Percentiles rank a stretch among this genome's conserved stretches.
Conservation (phyloP, 2,329 filamentous ascomycete species). For the Fusarium floridanum region DNA sequence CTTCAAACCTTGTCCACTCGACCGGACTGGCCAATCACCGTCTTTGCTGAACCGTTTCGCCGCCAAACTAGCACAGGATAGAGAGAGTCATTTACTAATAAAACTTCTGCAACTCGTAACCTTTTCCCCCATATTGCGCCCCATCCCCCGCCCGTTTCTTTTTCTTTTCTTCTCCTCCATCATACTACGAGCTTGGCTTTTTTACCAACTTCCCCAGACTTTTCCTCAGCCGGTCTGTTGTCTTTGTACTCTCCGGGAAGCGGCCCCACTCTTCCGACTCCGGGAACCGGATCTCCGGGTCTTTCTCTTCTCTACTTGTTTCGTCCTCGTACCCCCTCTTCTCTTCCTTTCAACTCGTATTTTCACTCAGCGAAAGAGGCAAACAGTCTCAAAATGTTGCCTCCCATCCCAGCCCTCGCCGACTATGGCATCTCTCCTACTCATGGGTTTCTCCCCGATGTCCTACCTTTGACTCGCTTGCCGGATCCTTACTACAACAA, state of each 20-base stretch:
- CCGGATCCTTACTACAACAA: slow-evolving; percentile 93
- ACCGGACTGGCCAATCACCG: slow-evolving; percentile 45
- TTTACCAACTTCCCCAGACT: slow-evolving; percentile 17
- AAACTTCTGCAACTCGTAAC: slow-evolving; percentile 9
- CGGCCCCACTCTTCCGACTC: slow-evolving; percentile 41
- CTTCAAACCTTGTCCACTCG: slow-evolving; percentile 35
- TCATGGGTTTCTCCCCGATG: slow-evolving; percentile 89
- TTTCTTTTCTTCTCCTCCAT: slow-evolving; percentile 15
- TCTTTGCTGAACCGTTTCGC: slow-evolving; percentile 40
- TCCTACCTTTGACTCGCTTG: slow-evolving; percentile 82
- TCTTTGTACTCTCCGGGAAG: slow-evolving; percentile 26
- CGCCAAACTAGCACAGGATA: slow-evolving; percentile 33
- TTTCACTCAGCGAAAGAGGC: not conserved
- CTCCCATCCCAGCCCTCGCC: slow-evolving; percentile 72
- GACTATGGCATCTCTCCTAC: slow-evolving; percentile 85
- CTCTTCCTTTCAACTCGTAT: not conserved
- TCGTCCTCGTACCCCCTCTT: slow-evolving; percentile 8
- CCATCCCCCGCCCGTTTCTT: not conserved
- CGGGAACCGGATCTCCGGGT: slow-evolving; percentile 33
- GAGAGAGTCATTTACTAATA: slow-evolving; percentile 39
- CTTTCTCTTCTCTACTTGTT: slow-evolving; percentile 15
- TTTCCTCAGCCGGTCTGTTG: not conserved
- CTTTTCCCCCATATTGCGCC: slow-evolving; percentile 21
- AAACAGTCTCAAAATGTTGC: slow-evolving; percentile 58
- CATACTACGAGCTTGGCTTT: slow-evolving; percentile 20